Percentiles rank a stretch among this genome's conserved stretches.
These are phyloP conservation scores for Phaeoacremonium minimum DNA, from an alignment of 2,329 filamentous ascomycete species.

Conservation along the genomic window DNA sequence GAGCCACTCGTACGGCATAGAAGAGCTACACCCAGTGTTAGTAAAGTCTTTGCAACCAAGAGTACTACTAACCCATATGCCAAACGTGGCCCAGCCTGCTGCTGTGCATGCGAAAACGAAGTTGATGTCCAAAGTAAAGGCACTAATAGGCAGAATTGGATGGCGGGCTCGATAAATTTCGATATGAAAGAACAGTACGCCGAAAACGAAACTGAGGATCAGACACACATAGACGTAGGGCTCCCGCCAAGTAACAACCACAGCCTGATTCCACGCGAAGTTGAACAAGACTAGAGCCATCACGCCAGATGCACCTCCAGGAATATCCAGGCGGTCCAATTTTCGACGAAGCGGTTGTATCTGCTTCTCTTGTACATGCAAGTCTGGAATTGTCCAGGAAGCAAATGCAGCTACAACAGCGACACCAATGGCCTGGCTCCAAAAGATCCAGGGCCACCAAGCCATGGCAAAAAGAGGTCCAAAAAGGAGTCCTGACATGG, in stretches of 20 bases:
- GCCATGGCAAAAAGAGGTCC: constrained; percentile 17
- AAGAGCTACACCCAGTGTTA: constrained; percentile 36
- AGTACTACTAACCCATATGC: constrained; percentile 41
- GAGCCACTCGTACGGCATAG: constrained; percentile 44
- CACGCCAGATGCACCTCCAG: constrained; percentile 31
- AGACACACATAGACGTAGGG: constrained; percentile 46
- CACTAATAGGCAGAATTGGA: constrained; percentile 54
- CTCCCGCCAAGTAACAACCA: constrained; percentile 43
- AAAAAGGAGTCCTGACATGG: constrained; percentile 22
- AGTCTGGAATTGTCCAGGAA: constrained; percentile 13
- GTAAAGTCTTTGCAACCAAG: constrained; percentile 11
- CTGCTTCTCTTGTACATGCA: constrained; percentile 1
- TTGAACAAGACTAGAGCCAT: constrained; percentile 49
- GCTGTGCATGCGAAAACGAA: constrained; percentile 53
- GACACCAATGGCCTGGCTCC: constrained; percentile 14
- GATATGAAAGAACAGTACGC: constrained; percentile 44
- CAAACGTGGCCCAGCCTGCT: constrained; percentile 50
- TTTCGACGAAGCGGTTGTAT: constrained; percentile 5
- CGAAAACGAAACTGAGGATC: constrained; percentile 45
- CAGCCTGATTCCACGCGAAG: constrained; percentile 55
- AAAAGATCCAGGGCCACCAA: constrained; percentile 25
- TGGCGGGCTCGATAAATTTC: constrained; percentile 38
- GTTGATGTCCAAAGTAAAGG: constrained; percentile 36
- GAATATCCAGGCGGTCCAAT: constrained; percentile 16
- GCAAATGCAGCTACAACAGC: constrained; percentile 15